Percentiles rank a stretch among this genome's conserved stretches.
Conservation (phyloP, 192 early-diverging fungal genomes). For the Thamnidium elegans region DNA sequence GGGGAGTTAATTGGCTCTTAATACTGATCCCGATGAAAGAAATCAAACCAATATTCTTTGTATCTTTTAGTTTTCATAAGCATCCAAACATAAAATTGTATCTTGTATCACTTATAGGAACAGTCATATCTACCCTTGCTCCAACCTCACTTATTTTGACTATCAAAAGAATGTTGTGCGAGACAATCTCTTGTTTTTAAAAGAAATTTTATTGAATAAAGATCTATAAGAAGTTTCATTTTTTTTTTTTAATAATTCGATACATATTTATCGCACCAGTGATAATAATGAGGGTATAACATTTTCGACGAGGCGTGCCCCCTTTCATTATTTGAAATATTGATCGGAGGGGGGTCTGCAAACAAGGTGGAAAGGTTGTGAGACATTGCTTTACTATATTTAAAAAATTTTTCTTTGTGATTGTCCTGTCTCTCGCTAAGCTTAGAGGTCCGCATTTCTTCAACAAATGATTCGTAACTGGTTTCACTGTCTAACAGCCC, state of each 20-base stretch:
- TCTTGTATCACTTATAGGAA: too few species aligned
- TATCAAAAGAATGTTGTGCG: too few species aligned
- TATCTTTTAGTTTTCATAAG: constrained; percentile 3
- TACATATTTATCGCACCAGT: too few species aligned
- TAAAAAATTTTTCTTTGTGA: not conserved
- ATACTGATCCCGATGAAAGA: constrained; percentile 14
- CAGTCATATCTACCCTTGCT: too few species aligned
- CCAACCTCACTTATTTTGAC: too few species aligned
- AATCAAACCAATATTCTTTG: constrained; percentile 11
- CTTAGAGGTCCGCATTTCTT: constrained; percentile 1
- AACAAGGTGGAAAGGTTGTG: constrained; percentile 4
- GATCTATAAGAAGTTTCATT: too few species aligned
- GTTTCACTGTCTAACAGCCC: constrained; percentile 1
- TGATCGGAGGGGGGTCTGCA: not conserved
- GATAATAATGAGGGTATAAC: not conserved
- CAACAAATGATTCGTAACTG: not conserved
- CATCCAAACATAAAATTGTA: too few species aligned
- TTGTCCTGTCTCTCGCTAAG: not conserved
- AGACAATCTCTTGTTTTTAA: too few species aligned
- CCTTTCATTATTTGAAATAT: constrained; percentile 6
- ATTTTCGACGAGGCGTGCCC: not conserved
- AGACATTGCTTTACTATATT: not conserved
- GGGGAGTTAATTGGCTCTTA: constrained; percentile 1
- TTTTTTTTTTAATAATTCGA: too few species aligned
- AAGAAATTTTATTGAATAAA: too few species aligned